Evolutionary conservation across 495 filamentous ascomycete genomes (phyloP), one percentile per base, ranked within the genome.

Genomic region (Friedmanniomyces simplex): DNA sequence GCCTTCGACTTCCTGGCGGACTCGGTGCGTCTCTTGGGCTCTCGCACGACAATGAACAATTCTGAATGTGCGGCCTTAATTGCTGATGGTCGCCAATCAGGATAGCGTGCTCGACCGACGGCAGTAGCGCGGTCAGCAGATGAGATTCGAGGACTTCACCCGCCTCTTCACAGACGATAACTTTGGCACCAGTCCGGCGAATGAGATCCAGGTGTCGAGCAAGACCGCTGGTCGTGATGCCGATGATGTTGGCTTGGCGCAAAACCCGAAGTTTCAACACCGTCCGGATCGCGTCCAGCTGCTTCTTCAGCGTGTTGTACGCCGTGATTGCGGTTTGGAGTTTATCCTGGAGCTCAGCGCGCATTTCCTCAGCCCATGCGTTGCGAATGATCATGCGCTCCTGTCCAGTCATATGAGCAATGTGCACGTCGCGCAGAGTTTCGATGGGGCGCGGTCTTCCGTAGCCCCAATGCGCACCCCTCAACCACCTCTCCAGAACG

Each of bases 141-240:
- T 91, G 86, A 0, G 82, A 75, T 62, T 91, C 86, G 22, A 90
- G 69, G 0, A 91, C 84, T 59, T 90, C 86, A 1, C 79, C 87
- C 1, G 88, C 88, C 63, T 93, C 88, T 70, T 91, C 87, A 59
- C 81, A 84, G 2, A 91, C 43, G 51, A 94, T 59, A 1, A 89
- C 82, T 65, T 91, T 93, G 28, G 76, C 73, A 26, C 69, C 64
- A 4, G 91, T 55, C 16, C 75, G 74, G 30, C 76, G 75, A 1
- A 95, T 77, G 48, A 86, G 68, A 2, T 79, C 71, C 0, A 88
- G 64, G 46, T 86, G 82, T 12, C 76, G 72, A 12, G 87, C 87
- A 3, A 93, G 69, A 0, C 88, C 87, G 0, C 83, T 81, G 1
- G 88, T 89, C 0, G 87, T 93, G 1, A 86, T 73, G 0, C 86